Evolutionary conservation across 169 alveolate species (phyloP).

Genomic region (Plasmodium berghei): DNA sequence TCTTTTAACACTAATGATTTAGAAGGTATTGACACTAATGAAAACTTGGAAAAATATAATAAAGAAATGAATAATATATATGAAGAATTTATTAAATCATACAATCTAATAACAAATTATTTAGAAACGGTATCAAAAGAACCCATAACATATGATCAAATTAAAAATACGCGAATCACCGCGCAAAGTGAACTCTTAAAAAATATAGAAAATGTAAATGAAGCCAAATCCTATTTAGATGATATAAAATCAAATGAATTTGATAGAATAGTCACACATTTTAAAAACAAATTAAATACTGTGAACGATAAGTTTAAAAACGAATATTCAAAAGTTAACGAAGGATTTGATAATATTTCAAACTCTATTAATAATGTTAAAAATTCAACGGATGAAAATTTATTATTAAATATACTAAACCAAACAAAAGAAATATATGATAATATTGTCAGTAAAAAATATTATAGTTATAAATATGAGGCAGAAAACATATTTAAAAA

Average conservation of each 20-base stretch:
- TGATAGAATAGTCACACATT: conserved; percentile 4
- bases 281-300: background rate
- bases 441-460: background rate
- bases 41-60: background rate
- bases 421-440: background rate
- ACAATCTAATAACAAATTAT: background rate
- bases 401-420: background rate
- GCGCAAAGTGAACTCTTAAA: background rate
- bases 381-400: background rate
- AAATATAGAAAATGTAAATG: background rate
- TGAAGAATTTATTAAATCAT: background rate
- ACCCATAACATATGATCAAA: background rate
- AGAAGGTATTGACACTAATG: background rate
- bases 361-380: conserved; percentile 5
- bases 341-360: background rate
- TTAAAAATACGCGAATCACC: background rate
- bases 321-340: conserved; percentile 1
- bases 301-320: background rate
- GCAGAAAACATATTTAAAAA: conserved; percentile 1
- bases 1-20: background rate
- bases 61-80: background rate
- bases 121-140: background rate
- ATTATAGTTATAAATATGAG: background rate
- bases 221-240: background rate
- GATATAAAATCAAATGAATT: conserved; percentile 1